Conservation (phyloP, 495 filamentous ascomycete genomes). For the Hypoxylon crocopeplum region DNA sequence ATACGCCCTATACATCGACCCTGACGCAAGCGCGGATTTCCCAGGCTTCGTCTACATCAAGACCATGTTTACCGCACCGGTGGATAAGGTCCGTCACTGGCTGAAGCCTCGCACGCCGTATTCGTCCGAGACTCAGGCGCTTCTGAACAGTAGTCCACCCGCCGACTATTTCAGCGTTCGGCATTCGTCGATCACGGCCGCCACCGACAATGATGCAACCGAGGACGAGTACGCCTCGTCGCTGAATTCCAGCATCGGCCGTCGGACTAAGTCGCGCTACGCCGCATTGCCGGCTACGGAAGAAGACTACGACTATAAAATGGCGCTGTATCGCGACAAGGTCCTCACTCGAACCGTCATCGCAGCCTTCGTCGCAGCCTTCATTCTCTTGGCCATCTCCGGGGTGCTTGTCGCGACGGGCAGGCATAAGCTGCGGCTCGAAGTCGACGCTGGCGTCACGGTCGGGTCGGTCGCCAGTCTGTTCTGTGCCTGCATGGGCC, state of each 20-base stretch:
- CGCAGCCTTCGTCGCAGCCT: slow-evolving; percentile 52
- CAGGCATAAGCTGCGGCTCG: slow-evolving; percentile 56
- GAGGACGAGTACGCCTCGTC: slow-evolving; percentile 39
- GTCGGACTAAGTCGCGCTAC: slow-evolving; percentile 40
- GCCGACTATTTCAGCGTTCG: slow-evolving; percentile 44
- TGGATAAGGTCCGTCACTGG: slow-evolving; percentile 54
- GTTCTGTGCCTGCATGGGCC: slow-evolving; percentile 59
- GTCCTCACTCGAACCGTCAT: slow-evolving; percentile 54
- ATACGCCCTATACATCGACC: slow-evolving; percentile 65
- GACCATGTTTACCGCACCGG: slow-evolving; percentile 49
- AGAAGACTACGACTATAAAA: slow-evolving; percentile 45
- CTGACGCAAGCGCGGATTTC: slow-evolving; percentile 54
- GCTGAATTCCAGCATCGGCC: slow-evolving; percentile 30
- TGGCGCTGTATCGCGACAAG: slow-evolving; percentile 51
- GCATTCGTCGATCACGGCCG: slow-evolving; percentile 3
- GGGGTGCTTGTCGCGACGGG: slow-evolving; percentile 61
- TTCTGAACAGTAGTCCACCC: slow-evolving; percentile 39
- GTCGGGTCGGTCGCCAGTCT: slow-evolving; percentile 63
- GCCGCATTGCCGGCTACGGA: slow-evolving; percentile 49
- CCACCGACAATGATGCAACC: slow-evolving; percentile 30
- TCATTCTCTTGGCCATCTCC: slow-evolving; percentile 61
- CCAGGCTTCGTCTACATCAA: slow-evolving; percentile 55
- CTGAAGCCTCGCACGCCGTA: slow-evolving; percentile 37
- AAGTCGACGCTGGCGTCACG: slow-evolving; percentile 67
- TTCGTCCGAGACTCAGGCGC: slow-evolving; percentile 42